Evolutionary conservation across 306 rosid species (phyloP).

Genomic region (Mucuna pruriens): DNA sequence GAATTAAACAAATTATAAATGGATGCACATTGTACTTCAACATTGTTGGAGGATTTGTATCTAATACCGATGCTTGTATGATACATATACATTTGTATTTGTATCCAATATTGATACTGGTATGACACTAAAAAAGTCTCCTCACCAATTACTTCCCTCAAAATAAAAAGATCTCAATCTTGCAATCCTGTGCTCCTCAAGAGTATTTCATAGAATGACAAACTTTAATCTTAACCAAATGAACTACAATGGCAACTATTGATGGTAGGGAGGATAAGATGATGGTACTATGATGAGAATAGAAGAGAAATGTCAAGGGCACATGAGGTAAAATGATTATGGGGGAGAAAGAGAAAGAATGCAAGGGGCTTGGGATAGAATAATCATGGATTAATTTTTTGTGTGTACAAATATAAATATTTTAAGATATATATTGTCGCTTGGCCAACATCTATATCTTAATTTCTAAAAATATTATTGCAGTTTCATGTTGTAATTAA

Average conservation of each 20-base stretch:
- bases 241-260: background rate
- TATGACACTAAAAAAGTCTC: background rate
- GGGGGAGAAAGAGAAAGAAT: background rate
- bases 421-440: background rate
- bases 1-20: background rate
- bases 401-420: background rate
- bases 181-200: background rate
- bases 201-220: background rate
- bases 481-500: background rate
- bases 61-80: background rate
- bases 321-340: background rate
- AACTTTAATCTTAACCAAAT: background rate
- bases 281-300: background rate
- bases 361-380: slow-evolving; percentile 6
- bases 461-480: background rate
- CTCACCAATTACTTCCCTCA: background rate
- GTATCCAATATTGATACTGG: background rate
- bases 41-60: background rate
- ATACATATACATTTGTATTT: background rate
- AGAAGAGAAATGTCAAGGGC: background rate
- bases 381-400: background rate
- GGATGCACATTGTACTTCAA: background rate
- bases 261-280: background rate
- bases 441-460: background rate
- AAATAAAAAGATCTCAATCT: background rate